Evolutionary conservation across 73 alveolate genomes (phyloP).

Genomic region (Paramecium tetraurelia): DNA sequence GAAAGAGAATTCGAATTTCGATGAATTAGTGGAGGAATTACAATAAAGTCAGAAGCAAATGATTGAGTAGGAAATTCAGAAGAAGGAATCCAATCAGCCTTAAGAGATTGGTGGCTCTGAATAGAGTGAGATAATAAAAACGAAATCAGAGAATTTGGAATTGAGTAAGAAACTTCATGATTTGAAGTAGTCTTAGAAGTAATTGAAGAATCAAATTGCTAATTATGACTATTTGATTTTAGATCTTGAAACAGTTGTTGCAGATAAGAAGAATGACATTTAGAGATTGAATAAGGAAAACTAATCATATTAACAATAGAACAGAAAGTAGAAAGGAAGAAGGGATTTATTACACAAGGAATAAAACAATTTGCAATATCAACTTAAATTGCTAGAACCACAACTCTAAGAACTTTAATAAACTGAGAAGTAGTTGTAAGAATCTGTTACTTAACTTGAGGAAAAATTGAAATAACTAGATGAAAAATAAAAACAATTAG

Average conservation of each 20-base stretch:
- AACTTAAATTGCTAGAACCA: background rate
- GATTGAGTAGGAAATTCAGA: background rate
- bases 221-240: background rate
- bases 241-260: background rate
- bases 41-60: background rate
- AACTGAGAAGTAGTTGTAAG: background rate
- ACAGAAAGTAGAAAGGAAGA: background rate
- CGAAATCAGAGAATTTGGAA: background rate
- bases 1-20: background rate
- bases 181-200: background rate
- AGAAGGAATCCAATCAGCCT: background rate
- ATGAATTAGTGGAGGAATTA: background rate
- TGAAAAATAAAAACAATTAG: background rate
- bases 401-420: background rate
- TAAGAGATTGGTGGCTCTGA: background rate
- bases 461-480: background rate
- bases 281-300: background rate
- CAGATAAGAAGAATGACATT: background rate
- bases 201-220: background rate
- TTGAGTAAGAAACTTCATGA: conserved; percentile 4
- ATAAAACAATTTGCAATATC: background rate
- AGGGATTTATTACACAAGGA: background rate
- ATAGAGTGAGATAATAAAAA: background rate
- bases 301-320: background rate
- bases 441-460: background rate